Percentiles rank a stretch among this genome's conserved stretches.
Evolutionary conservation across 768 basidiomycete species (phyloP).

Genomic region (Pseudohyphozyma bogoriensis): DNA sequence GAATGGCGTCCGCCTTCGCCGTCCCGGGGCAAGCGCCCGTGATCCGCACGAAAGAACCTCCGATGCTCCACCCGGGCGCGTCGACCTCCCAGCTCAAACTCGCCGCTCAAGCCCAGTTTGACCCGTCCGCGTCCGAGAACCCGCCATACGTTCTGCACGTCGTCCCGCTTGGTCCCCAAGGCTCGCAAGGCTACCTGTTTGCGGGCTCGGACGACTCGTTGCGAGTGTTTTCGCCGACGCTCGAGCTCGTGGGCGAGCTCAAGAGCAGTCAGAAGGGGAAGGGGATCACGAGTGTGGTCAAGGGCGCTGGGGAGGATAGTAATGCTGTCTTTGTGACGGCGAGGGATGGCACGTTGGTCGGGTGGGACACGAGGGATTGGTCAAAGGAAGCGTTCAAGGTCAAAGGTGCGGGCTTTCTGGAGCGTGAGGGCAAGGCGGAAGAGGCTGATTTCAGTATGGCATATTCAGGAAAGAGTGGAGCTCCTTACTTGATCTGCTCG

Average conservation of each 20-base stretch:
- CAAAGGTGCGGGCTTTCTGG: constrained; percentile 13
- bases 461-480: constrained; percentile 17
- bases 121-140: constrained; percentile 14
- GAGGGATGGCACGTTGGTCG: constrained; percentile 18
- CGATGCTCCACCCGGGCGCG: constrained; percentile 11
- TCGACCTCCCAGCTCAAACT: constrained; percentile 16
- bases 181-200: constrained; percentile 21
- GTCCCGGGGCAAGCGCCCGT: too few species aligned
- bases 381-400: constrained; percentile 27
- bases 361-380: constrained; percentile 24
- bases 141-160: constrained; percentile 32
- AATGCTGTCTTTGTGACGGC: constrained; percentile 26
- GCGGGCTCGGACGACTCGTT: constrained; percentile 28
- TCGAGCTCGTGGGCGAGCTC: constrained; percentile 18
- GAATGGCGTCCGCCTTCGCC: too few species aligned
- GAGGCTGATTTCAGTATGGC: background rate
- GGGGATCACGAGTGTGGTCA: constrained; percentile 20
- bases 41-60: constrained; percentile 20
- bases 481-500: constrained; percentile 25
- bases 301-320: constrained; percentile 7
- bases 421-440: background rate
- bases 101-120: constrained; percentile 14
- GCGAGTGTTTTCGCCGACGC: constrained; percentile 17
- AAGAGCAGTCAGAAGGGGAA: constrained; percentile 16
- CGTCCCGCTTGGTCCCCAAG: constrained; percentile 10